These are phyloP conservation scores for Penicillium parvum DNA, from an alignment of 495 filamentous ascomycete genomes.

Conservation along the genomic window DNA sequence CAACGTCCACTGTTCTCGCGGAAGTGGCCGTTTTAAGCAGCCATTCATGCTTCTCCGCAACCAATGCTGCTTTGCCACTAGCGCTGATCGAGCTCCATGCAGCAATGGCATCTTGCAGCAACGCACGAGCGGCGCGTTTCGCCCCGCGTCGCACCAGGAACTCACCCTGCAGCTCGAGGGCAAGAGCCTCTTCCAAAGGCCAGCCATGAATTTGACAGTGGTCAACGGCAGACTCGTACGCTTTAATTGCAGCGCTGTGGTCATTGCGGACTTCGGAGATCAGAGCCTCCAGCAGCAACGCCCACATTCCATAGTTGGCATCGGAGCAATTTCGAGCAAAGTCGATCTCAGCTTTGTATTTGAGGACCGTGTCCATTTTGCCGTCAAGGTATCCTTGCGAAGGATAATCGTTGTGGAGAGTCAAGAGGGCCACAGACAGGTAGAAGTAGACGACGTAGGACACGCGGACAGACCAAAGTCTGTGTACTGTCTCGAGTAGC, in stretches of 20 bases:
- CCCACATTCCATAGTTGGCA: conserved; percentile 79
- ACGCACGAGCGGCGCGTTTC: conserved; percentile 65
- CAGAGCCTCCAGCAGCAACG: conserved; percentile 68
- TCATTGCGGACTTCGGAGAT: conserved; percentile 60
- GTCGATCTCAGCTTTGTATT: conserved; percentile 61
- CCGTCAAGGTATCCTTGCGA: conserved; percentile 47
- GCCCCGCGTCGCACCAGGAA: conserved; percentile 68
- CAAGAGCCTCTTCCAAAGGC: conserved; percentile 73
- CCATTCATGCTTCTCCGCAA: conserved; percentile 67
- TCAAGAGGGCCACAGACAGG: conserved; percentile 60
- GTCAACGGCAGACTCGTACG: conserved; percentile 74
- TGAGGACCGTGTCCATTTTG: conserved; percentile 50
- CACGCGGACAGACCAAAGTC: conserved; percentile 71
- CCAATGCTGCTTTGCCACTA: conserved; percentile 63
- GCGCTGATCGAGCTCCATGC: conserved; percentile 74
- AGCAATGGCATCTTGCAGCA: conserved; percentile 66
- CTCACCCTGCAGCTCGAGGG: conserved; percentile 67
- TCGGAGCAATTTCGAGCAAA: conserved; percentile 63
- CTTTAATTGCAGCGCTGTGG: conserved; percentile 55
- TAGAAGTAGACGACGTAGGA: conserved; percentile 64
- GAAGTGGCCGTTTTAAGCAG: conserved; percentile 63
- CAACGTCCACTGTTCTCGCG: conserved; percentile 59
- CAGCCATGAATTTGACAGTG: conserved; percentile 76
- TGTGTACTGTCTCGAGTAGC: conserved; percentile 53
- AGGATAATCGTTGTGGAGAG: conserved; percentile 55